These are phyloP conservation scores for Beauveria rudraprayagi DNA, from an alignment of 2,329 filamentous ascomycete genomes.

Conservation along the genomic window DNA sequence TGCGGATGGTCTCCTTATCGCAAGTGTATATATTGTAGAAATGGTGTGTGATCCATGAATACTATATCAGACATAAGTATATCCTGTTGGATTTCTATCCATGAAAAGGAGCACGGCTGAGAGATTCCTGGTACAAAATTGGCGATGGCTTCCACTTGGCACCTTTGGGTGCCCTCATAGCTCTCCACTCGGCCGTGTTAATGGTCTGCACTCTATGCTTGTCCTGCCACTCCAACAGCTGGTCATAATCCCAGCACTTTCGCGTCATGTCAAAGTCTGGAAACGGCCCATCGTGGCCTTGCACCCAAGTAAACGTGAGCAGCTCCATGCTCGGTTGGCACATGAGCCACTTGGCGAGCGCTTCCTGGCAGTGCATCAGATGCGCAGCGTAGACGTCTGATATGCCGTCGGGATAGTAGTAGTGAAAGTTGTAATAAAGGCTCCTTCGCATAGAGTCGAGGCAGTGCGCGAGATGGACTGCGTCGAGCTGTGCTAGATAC, in stretches of 20 bases:
- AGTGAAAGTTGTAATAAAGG: neutral
- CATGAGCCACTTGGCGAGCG: neutral
- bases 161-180: neutral
- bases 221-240: neutral
- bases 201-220: neutral
- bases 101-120: neutral
- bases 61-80: neutral
- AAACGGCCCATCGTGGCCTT: neutral
- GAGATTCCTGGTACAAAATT: neutral
- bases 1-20: neutral
- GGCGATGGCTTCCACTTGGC: neutral
- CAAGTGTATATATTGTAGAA: neutral
- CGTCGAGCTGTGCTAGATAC: slow-evolving; percentile 1
- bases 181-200: neutral
- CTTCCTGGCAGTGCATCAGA: slow-evolving; percentile 1
- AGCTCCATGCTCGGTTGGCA: slow-evolving; percentile 6
- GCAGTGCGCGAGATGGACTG: slow-evolving; percentile 1
- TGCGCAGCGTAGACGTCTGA: neutral
- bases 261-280: slow-evolving; percentile 5
- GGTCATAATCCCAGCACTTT: neutral
- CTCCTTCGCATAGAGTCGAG: slow-evolving; percentile 8
- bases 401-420: neutral
- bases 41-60: too few species aligned
- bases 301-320: neutral
- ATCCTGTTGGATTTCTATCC: neutral